These are phyloP conservation scores for Geranium brycei DNA, from an alignment of 345 rosid species.

Conservation along the genomic window DNA sequence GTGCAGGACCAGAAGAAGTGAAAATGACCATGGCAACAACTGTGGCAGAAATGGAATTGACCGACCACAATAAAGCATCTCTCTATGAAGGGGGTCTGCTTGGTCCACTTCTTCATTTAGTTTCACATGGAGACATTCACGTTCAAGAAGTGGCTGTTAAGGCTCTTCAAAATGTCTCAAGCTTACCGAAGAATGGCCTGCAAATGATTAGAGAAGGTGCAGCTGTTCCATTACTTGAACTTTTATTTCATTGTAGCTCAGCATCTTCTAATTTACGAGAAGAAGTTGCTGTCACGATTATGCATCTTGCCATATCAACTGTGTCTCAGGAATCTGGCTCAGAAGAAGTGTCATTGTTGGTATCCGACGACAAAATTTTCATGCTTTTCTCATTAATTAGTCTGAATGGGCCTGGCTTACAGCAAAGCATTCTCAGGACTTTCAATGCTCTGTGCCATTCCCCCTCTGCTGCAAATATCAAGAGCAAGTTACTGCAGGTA, in stretches of 20 bases:
- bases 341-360: slow-evolving; percentile 30
- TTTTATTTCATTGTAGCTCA: slow-evolving; percentile 31
- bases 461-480: slow-evolving; percentile 30
- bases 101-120: slow-evolving; percentile 37
- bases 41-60: slow-evolving; percentile 50
- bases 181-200: slow-evolving; percentile 38
- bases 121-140: slow-evolving; percentile 20
- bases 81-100: slow-evolving; percentile 41
- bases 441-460: slow-evolving; percentile 49
- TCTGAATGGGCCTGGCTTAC: slow-evolving; percentile 36
- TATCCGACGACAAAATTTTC: slow-evolving; percentile 36
- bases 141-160: slow-evolving; percentile 33
- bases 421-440: slow-evolving; percentile 38
- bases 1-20: slow-evolving; percentile 45
- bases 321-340: slow-evolving; percentile 25
- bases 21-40: slow-evolving; percentile 38
- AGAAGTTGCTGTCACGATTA: slow-evolving; percentile 36
- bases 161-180: slow-evolving; percentile 44
- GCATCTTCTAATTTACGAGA: slow-evolving; percentile 35
- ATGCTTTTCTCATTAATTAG: slow-evolving; percentile 44
- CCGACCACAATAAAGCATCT: slow-evolving; percentile 45
- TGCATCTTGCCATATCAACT: slow-evolving; percentile 49
- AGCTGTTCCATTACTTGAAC: slow-evolving; percentile 29
- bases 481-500: slow-evolving; percentile 44
- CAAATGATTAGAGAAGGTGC: slow-evolving; percentile 57